These are phyloP conservation scores for Wickerhamiella occidentalis DNA, from an alignment of 805 yeast genomes.

Conservation along the genomic window DNA sequence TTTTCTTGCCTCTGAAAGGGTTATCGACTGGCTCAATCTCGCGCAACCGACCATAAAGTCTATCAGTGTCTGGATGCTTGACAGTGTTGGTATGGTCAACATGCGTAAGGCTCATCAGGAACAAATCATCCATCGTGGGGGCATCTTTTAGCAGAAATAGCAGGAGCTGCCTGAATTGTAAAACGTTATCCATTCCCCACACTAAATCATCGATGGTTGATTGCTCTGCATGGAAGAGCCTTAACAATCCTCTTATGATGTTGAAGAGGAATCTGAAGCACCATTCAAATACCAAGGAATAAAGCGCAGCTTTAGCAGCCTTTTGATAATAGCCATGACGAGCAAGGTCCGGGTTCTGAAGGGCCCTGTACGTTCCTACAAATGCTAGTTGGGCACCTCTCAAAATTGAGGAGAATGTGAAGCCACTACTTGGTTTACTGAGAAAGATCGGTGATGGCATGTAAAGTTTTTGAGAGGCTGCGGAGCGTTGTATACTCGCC, in stretches of 20 bases:
- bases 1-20: slow-evolving; percentile 2
- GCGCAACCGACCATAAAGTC: slow-evolving; percentile 18
- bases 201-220: slow-evolving; percentile 17
- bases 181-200: slow-evolving; percentile 27
- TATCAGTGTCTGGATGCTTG: slow-evolving; percentile 32
- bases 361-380: slow-evolving; percentile 37
- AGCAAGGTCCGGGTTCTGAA: slow-evolving; percentile 34
- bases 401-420: slow-evolving; percentile 36
- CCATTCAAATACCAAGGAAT: slow-evolving; percentile 32
- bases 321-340: slow-evolving; percentile 30
- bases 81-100: slow-evolving; percentile 30
- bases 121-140: slow-evolving; percentile 28
- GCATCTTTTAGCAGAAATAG: slow-evolving; percentile 21
- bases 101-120: slow-evolving; percentile 31
- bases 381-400: slow-evolving; percentile 44
- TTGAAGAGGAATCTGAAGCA: slow-evolving; percentile 27
- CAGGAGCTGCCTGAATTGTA: slow-evolving; percentile 33
- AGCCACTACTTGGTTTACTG: slow-evolving; percentile 45
- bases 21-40: neutral
- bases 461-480: neutral
- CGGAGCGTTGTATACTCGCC: neutral
- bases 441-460: slow-evolving; percentile 54
- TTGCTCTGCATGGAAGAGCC: slow-evolving; percentile 17
- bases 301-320: slow-evolving; percentile 29
- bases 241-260: slow-evolving; percentile 18